Evolutionary conservation across 2,329 filamentous ascomycete species (phyloP), one percentile per base, ranked within the genome.

Genomic region (Cladosporium oxysporum): DNA sequence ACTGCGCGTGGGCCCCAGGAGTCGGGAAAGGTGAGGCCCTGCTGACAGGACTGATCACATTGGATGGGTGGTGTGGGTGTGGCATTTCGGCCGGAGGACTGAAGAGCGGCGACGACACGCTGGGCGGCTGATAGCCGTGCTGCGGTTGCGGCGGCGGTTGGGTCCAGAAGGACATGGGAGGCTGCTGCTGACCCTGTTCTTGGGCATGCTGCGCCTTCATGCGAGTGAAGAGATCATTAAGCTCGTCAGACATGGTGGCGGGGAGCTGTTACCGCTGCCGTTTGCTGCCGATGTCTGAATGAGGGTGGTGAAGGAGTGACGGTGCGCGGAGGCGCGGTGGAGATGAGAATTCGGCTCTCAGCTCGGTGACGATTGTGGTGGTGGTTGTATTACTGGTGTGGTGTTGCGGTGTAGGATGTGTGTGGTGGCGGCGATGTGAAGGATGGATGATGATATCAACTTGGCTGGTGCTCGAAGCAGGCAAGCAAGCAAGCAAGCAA

Each of bases 61-160:
- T 83, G 66, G 85, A 87, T 49, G 79, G 77, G 74, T 87, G 84
- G 66, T 83, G 83, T 65, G 86, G 85, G 58, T 85, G 83, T 28
- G 83, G 83, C 66, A 83, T 83, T 67, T 79, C 76, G 21, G 80
- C 79, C 11, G 83, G 82, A 59, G 87, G 86, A 52, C 85, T 87
- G 72, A 84, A 84, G 63, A 87, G 75, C 41, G 85, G 83, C 50
- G 86, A 87, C 16, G 86, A 85, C 33, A 87, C 84, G 21, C 83
- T 83, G 41, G 86, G 84, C 67, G 83, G 82, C 66, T 83, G 83
- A 71, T 87, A 85, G 55, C 76, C 77, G 61, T 79, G 66, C 64
- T 65, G 67, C 60, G 65, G 65, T 49, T 61, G 68, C 33, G 62
- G 64, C 16, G 66, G 59, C 52, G 66, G 66, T 60, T 69, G 68